Evolutionary conservation across 208 protist species (phyloP), one percentile per base, ranked within the genome.

Genomic region (Acanthamoeba royreba): DNA sequence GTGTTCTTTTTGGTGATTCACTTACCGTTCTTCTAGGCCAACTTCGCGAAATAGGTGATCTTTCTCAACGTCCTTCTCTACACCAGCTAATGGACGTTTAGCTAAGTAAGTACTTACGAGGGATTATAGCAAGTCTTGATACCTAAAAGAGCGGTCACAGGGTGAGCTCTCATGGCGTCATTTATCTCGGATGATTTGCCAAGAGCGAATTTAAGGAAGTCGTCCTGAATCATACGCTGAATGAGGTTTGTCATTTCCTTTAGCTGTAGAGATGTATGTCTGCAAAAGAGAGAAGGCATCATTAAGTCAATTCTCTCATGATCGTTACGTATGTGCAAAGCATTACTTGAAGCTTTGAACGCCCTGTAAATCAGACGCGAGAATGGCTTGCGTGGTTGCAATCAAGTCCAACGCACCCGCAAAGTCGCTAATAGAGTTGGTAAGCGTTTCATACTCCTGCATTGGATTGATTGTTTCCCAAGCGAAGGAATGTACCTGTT

Each of bases 311-410:
- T n/a, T n/a, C n/a, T n/a, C n/a, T n/a, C n/a, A 61, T 83, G 35
- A 22, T 83, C 22, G 33, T 25, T 89, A 69, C 13, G 49, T 89
- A 69, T 66, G 28, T 89, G 49, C 13, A 74, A 89, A 92, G 38
- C 22, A 88, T 28, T 87, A 93, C 91, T 93, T 93, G 77, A 93
- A 93, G 55, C 72, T 87, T 38, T 87, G 91, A 31, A 93, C 72
- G 47, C 72, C 91, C 25, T 46, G 46, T 28, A 93, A 46, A n/a
- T 93, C 72, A 3, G 91, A 74, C 17, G 69, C 35, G 22, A 93
- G 72, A 19, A 93, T 93, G 47, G 69, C 40, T n/a, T 93, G 91
- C 38, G 91, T 88, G 40, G 91, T 87, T 38, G 63, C 40, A 15
- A 93, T 93, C 47, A 93, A 33, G 22, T 93, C 91, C n/a, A 93